Base-by-base conservation (phyloP, 2,329 filamentous ascomycete species). In the Coniochaeta prunicola region DNA sequence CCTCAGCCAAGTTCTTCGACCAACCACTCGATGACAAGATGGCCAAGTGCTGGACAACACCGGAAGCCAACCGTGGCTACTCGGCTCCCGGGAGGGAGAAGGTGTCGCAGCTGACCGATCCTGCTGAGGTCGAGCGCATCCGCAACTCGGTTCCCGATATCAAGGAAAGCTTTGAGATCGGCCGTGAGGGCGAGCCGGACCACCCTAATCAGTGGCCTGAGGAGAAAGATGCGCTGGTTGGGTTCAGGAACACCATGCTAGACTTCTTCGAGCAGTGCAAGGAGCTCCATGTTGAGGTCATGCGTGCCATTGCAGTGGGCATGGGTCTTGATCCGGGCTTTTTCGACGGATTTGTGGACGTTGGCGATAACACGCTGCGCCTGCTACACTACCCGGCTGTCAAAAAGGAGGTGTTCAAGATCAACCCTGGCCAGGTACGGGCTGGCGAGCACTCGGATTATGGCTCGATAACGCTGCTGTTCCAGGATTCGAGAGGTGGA, bases 221-320 rank as follows among this genome's bases (percentile, higher is more conserved):
- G 21, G 78, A 79, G 31, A 70, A 75, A 2, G 79, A 80, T 31
- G 83, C 81, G 3, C 76, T 81, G 50, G 67, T 65, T 10, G 80
- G 80, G 0, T 96, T 96, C 76, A 87, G 84, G 66, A 67, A 76
- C n/a, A 80, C 80, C 19, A 96, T 96, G 91, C 70, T 86, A 55
- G 73, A 73, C 3, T 97, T 97, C 72, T 89, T 88, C 64, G 79
- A 80, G n/a, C 78, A 80, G 61, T 96, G 91, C 73, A 90, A 91
- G 70, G 70, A 75, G 15, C 71, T 97, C 58, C 89, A 97, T 71
- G 77, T 84, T 30, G 78, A 92, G 63, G 82, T 96, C 21, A 96
- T 96, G 91, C 79, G 88, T 4, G 90, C 91, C 9, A 90, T 96
- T 62, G 91, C 90, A 0, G 75, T 93, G n/a, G 91, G 89, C 0